These are phyloP conservation scores for Aspergillus ruber DNA, from an alignment of 2,329 filamentous ascomycete genomes.

Conservation along the genomic window DNA sequence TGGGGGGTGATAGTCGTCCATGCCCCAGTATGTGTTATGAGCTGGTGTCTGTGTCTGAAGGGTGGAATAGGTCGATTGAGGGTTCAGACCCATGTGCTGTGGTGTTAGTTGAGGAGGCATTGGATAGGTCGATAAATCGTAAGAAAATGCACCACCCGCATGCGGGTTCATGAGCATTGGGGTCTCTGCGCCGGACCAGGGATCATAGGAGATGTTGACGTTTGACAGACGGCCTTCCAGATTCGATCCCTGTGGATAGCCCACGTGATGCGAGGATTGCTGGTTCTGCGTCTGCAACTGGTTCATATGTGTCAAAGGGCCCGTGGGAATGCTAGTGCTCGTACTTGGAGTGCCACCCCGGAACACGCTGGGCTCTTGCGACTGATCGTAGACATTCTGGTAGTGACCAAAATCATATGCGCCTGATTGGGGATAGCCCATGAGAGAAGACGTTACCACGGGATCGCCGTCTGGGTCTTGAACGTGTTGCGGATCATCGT, in stretches of 20 bases:
- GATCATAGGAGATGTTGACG: conserved; percentile 21
- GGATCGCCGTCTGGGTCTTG: neutral
- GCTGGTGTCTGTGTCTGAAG: conserved; percentile 4
- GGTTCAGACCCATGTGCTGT: conserved; percentile 6
- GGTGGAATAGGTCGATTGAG: conserved; percentile 5
- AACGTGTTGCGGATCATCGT: conserved; percentile 1
- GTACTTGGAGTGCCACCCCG: neutral
- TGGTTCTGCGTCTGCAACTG: conserved; percentile 11
- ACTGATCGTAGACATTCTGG: conserved; percentile 5
- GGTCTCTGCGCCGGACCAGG: conserved; percentile 8
- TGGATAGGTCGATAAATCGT: conserved; percentile 16
- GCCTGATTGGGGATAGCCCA: conserved; percentile 8
- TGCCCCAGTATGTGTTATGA: conserved; percentile 6
- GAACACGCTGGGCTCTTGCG: neutral
- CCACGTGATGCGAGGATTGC: conserved; percentile 7
- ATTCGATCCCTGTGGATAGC: conserved; percentile 2
- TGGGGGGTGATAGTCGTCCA: neutral
- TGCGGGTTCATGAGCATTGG: conserved; percentile 18
- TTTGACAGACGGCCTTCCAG: conserved; percentile 18
- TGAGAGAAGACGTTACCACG: conserved; percentile 6
- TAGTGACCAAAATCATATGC: conserved; percentile 9
- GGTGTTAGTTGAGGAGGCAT: conserved; percentile 7
- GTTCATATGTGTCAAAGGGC: conserved; percentile 5
- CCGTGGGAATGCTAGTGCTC: conserved; percentile 2
- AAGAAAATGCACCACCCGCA: conserved; percentile 14